Conservation (phyloP, 2,329 filamentous ascomycete species). For the Ceratocystis diversiconidia region DNA sequence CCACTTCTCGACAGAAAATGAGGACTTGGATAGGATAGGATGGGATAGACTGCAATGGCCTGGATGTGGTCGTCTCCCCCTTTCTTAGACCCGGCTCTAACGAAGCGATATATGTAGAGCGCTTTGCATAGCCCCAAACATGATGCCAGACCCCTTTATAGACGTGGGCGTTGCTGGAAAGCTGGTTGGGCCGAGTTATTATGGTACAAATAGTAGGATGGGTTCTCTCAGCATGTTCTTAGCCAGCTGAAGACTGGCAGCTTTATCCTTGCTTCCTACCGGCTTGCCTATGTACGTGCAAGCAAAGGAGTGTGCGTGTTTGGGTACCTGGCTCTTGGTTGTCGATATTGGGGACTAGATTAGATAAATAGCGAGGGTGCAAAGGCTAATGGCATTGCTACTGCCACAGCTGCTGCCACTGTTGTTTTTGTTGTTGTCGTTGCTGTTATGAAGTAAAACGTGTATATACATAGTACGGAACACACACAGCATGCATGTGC, state of each 20-base stretch:
- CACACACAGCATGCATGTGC: not conserved
- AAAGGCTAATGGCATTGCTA: not conserved
- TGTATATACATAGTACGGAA: not conserved
- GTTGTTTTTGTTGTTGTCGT: not conserved
- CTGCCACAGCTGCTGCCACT: not conserved
- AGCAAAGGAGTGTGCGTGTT: not conserved
- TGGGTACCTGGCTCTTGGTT: not conserved
- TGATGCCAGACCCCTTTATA: not conserved
- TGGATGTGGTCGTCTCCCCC: not conserved
- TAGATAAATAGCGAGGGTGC: not conserved
- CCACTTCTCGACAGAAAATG: not conserved
- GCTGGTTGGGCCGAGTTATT: not conserved
- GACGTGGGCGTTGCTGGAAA: not conserved
- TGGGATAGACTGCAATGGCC: not conserved
- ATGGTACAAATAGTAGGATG: not conserved
- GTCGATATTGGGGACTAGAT: not conserved
- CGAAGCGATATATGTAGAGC: not conserved
- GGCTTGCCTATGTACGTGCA: not conserved
- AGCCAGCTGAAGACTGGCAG: not conserved
- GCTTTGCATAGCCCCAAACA: constrained; percentile 1
- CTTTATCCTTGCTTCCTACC: not conserved
- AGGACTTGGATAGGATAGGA: not conserved
- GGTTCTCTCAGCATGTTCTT: not conserved
- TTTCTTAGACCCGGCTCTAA: not conserved
- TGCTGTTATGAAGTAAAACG: not conserved